Base-by-base conservation (phyloP, 2,329 filamentous ascomycete genomes). In the Diaporthe sp. region DNA sequence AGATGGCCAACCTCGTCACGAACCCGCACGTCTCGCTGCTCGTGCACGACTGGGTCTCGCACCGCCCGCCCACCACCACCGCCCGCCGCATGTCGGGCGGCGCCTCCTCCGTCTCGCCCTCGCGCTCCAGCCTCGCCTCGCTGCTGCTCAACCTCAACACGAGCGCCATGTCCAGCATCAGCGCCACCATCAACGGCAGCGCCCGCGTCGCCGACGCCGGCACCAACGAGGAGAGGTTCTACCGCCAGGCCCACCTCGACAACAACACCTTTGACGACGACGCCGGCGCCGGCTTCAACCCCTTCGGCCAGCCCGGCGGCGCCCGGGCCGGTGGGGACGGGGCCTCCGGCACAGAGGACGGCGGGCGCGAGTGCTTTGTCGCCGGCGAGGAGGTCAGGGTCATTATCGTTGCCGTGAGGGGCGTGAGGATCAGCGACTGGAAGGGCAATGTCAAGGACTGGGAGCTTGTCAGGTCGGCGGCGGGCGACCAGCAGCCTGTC, bases 21-120 rank as follows among this genome's bases (percentile, higher is more conserved):
- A 99, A 99, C 83, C 94, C 95, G 0, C 93, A 94, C 78, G 95
- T 99, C 77, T 97, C 95, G 4, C 89, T 98, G 17, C 91, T 98
- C n/a, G 97, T 98, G 9, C 97, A 99, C 86, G 97, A 98, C 86
- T 99, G 90, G 97, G 94, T 98, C 75, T 98, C 95, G 1, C 95
- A 98, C 84, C 93, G 97, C 2, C 96, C 96, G 1, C 94, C 95
- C 0, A 95, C 94, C n/a, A 31, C 70, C 15, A 91, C 94, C 71
- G 86, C 88, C 73, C 87, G 89, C 59, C 86, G 89, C 77, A 87
- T 88, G 62, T 91, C 87, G 9, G 89, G 87, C 79, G 92, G 91
- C 77, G 94, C 92, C 53, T 92, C 91, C 37, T 71, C 75, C 53
- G 44, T 39, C 25, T 70, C 68, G n/a, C 75, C 72, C 42, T 55